A percentile compares a stretch with the other conserved stretches of the same genome.
Conservation (phyloP, 148 eudicot species). For the Amaranthus hypochondriacus region DNA sequence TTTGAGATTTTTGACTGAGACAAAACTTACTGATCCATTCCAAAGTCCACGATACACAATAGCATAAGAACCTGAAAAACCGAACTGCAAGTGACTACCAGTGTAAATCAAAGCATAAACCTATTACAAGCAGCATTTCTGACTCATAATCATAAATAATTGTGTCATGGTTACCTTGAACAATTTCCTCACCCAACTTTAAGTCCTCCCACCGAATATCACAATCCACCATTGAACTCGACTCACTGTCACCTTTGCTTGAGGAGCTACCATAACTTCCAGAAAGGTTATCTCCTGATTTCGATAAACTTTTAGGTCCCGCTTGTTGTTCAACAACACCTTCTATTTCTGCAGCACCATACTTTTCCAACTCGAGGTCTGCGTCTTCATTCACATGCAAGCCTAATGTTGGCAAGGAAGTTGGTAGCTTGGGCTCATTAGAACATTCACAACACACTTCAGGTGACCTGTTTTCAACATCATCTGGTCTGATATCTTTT, state of each 20-base stretch:
- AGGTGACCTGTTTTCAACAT: slow-evolving; percentile 12
- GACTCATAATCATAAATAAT: neutral
- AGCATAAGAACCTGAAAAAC: slow-evolving; percentile 63
- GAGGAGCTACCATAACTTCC: slow-evolving; percentile 39
- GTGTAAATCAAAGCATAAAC: neutral
- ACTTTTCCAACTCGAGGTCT: slow-evolving; percentile 30
- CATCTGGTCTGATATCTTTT: slow-evolving; percentile 20
- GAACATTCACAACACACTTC: slow-evolving; percentile 23
- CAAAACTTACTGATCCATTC: slow-evolving; percentile 72
- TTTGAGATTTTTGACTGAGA: neutral
- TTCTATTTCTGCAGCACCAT: slow-evolving; percentile 26
- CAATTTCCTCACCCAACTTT: slow-evolving; percentile 60
- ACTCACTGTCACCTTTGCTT: slow-evolving; percentile 40
- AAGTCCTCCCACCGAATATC: slow-evolving; percentile 83
- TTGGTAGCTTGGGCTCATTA: slow-evolving; percentile 15
- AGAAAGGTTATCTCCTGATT: slow-evolving; percentile 34
- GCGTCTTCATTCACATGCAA: slow-evolving; percentile 19
- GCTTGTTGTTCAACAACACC: slow-evolving; percentile 27
- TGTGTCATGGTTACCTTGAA: slow-evolving; percentile 51
- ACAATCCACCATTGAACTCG: slow-evolving; percentile 33
- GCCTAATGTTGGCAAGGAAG: slow-evolving; percentile 21
- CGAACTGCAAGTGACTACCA: neutral
- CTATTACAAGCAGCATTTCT: neutral
- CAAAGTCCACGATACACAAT: slow-evolving; percentile 76
- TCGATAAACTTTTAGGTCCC: slow-evolving; percentile 23